Evolutionary conservation across 2,329 filamentous ascomycete genomes (phyloP), one percentile per base, ranked within the genome.

Genomic region (Biscogniauxia sp.): DNA sequence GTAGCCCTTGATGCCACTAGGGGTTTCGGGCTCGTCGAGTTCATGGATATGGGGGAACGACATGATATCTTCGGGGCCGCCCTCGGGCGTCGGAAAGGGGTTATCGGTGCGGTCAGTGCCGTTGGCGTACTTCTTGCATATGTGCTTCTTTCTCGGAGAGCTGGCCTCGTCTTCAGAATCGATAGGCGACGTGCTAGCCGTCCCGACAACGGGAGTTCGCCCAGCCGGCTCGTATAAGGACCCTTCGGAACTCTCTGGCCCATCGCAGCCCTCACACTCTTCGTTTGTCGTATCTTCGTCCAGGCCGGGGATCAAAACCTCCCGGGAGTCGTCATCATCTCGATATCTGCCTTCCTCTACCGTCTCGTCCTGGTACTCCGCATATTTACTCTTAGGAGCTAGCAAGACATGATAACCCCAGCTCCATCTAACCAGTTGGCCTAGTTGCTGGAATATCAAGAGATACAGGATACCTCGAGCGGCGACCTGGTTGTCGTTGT

Each of bases 331-430:
- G 54, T 78, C 74, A 20, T 82, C 76, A 54, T 84, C 84, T 57
- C 77, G 79, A 70, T 87, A 88, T 61, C 86, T 80, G 17, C 89
- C 85, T 77, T 84, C 82, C 68, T 86, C 84, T 19, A 77, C 71
- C 15, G 79, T 74, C 60, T 84, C 78, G 37, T 82, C 70, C 55
- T 84, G 81, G 61, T 90, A 88, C 57, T 90, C 86, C 13, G 83
- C 80, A 70, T 91, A 92, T 64, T 84, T 85, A 54, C 89, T 87
- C 66, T 92, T 90, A 19, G 94, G 92, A 19, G 93, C 93, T n/a
- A 99, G 81, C 19, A 99, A 82, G 45, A 98, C 88, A 70, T 97
- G 93, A 75, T 97, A 98, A 11, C 95, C 95, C 95, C 95, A 99
- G 64, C 92, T 97, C 95, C 95, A 99, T 61, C 95, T 87, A 20